phyloP scores from a whole-genome alignment of 73 alveolate species.

The Paramecium bursaria region DNA sequence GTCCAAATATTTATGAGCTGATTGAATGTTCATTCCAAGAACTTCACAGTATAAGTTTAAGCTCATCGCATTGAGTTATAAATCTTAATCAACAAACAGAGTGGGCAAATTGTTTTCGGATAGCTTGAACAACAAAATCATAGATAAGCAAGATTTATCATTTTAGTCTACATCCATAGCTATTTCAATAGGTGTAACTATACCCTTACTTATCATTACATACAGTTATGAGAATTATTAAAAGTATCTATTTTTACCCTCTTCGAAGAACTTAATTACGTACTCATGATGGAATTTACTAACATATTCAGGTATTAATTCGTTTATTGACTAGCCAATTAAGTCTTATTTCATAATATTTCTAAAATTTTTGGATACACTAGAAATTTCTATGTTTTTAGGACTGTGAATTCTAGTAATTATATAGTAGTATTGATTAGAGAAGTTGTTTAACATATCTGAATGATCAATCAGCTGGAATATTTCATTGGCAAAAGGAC shows the following conservation, averaged over 20 bases:
- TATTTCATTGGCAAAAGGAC: constrained; percentile 17
- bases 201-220: not conserved
- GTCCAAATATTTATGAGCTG: not conserved
- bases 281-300: not conserved
- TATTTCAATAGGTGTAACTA: constrained; percentile 10
- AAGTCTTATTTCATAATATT: too few species aligned
- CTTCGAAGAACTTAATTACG: not conserved
- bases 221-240: not conserved
- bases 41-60: not conserved
- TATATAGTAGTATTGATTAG: not conserved
- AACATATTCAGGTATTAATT: not conserved
- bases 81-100: constrained; percentile 22
- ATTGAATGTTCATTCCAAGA: too few species aligned
- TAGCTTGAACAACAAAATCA: not conserved
- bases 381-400: not conserved
- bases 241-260: constrained; percentile 14
- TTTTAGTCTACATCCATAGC: constrained; percentile 32
- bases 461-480: not conserved
- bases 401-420: not conserved
- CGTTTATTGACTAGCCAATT: not conserved
- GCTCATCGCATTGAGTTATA: constrained; percentile 8
- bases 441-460: constrained; percentile 12
- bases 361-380: not conserved
- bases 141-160: not conserved
- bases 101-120: not conserved